Base-by-base conservation (phyloP, 1,139 yeast genomes). In the Yamadazyma dushanensis region DNA sequence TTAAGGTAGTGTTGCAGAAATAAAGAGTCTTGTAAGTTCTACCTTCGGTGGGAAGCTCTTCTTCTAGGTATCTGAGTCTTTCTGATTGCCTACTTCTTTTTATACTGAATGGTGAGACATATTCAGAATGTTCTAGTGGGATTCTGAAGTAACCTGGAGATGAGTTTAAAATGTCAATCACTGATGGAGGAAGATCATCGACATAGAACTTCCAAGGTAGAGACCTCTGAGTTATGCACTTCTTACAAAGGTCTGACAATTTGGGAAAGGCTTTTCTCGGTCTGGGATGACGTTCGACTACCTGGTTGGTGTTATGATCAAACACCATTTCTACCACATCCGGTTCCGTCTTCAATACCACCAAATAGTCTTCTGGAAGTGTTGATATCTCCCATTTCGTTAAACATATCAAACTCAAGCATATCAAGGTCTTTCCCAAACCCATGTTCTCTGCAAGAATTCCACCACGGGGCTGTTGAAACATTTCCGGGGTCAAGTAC, bases 381-480 rank as follows among this genome's bases (percentile, higher is more conserved):
- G 56, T 53, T 0, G 85, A 66, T 4, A 70, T 51, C 36, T 81
- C 83, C 48, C 56, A 61, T 43, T 72, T 76, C 0, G 88, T 75
- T 7, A 73, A 50, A 44, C 83, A 73, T 0, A 82, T 67, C 31
- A 83, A 60, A 6, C 84, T 78, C 14, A 83, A 55, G 46, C 87
- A 80, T 4, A 83, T 82, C 29, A 79, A 63, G 0, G 89, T 82
- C 51, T 83, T 83, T 0, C 90, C 90, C 13, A 81, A 57, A 0
- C 89, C 90, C 89, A 83, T 83, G 70, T 80, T 81, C 45, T 83
- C 90, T 0, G 87, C 87, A 9, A 83, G 57, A 2, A 83, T 79
- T 0, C 89, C 90, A 11, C 89, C 89, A 44, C 72, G 56, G 0
- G 85, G 80, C 3, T 76, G 58, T 15, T 49, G 44, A 47, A 67